Evolutionary conservation across 2,329 filamentous ascomycete genomes (phyloP), one percentile per base, ranked within the genome.

Genomic region (Fusarium siculi): DNA sequence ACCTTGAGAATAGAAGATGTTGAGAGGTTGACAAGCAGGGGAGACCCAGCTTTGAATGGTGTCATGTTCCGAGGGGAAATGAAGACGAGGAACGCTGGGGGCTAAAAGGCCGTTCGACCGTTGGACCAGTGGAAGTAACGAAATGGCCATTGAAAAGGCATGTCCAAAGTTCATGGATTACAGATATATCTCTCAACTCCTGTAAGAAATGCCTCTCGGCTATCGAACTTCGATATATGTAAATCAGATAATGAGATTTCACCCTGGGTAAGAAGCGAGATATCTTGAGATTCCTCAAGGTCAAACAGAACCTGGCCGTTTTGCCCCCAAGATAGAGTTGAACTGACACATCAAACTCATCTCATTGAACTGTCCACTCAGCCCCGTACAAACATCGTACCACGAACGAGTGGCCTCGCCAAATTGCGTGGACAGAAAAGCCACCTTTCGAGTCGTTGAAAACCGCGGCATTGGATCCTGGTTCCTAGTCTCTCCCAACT

Each of bases 21-120:
- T 53, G 28, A 42, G 25, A 46, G 62, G 40, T 54, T 68, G 66
- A 76, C 71, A 78, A 53, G 68, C 76, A 77, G 76, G 76, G 76
- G 69, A 77, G 52, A 66, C 76, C 76, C 43, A 71, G 74, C 54
- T 64, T 71, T 65, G 46, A 55, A 63, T 37, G 18, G 54, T 30
- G 18, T 57, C 58, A 53, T 52, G 62, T 37, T 56, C 40, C 47
- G 30, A 62, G 39, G 50, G 50, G 60, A 66, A 58, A 53, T 39
- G 54, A 66, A 40, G 9, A 44, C 39, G n/a, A 63, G n/a, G 32
- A 54, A 47, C 52, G 30, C 34, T 52, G 34, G 42, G 49, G 64
- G 49, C 36, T 21, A 39, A 49, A 39, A 53, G 53, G 54, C 54
- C 34, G 42, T 16, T 42, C 15, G 28, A 21, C 23, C 52, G 42